Base-by-base conservation (phyloP, 371 early-diverging fungal species). In the Blyttiomyces sp. region DNA sequence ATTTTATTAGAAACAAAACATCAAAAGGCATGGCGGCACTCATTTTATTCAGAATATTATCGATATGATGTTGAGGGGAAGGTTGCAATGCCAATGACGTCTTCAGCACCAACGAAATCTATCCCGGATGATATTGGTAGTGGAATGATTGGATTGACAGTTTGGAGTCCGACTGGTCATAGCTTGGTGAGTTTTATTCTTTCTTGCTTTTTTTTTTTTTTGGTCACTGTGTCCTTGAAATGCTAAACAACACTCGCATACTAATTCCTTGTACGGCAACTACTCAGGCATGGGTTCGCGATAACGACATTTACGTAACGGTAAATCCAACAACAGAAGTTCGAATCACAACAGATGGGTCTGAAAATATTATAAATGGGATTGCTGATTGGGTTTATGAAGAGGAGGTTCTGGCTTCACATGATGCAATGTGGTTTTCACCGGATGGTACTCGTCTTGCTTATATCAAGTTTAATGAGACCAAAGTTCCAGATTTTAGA, bases 361-460 rank as follows among this genome's bases (percentile, higher is more conserved):
- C 88, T 19, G 71, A 70, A 26, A 79, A 77, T 6, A 82, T 94
- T n/a, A 88, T 94, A 67, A 95, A 96, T 68, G 98, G 97, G 7
- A 78, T 95, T 13, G 87, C 94, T 26, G 98, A 97, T 72, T 98
- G 98, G 98, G 95, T 96, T 0, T 96, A 97, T 63, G 97, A 96
- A 76, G 96, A 97, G 70, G 96, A 97, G 64, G 90, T 97, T 0
- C 83, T 90, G 46, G 76, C 67, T 0, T 67, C 72, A 0, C 76
- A 86, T 19, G 72, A 74, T 17, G 88, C 94, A 1, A 63, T 91
- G 27, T 95, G 94, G 94, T 95, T 95, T 90, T 88, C 93, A 0
- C 92, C 93, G 3, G 91, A 91, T 54, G 90, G 86, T 2, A 80
- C 77, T 5, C 81, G 82, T 13, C 48, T 96, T 28, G 93, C 92